phyloP scores from a whole-genome alignment of 345 rosid genomes.

The Camelina sativa region DNA sequence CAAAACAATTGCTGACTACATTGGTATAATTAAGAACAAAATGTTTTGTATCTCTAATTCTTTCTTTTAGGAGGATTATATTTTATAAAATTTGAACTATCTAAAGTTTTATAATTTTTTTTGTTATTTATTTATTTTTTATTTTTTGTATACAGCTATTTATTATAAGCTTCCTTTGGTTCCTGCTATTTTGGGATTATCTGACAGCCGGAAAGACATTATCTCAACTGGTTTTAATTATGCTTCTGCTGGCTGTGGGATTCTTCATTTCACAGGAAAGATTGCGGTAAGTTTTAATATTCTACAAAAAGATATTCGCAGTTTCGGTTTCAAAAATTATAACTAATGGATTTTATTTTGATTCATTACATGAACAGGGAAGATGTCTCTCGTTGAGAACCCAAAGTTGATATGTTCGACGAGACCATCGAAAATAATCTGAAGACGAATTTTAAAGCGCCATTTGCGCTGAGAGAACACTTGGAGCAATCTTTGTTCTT shows the following conservation, averaged over 20 bases:
- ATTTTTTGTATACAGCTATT: conserved; percentile 22
- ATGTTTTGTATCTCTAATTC: background rate
- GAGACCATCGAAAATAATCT: conserved; percentile 27
- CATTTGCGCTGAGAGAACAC: conserved; percentile 23
- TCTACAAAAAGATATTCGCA: background rate
- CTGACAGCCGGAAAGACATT: conserved; percentile 25
- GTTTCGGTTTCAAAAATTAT: background rate
- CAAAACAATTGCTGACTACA: conserved; percentile 48
- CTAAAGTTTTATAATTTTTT: background rate
- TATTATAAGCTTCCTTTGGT: conserved; percentile 39
- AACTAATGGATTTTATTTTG: background rate
- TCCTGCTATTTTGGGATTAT: conserved; percentile 39
- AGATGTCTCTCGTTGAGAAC: conserved; percentile 29
- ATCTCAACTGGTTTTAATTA: conserved; percentile 39
- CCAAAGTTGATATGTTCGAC: conserved; percentile 29
- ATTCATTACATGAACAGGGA: conserved; percentile 33
- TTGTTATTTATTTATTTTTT: background rate
- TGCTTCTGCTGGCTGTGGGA: conserved; percentile 45
- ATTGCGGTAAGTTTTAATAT: background rate
- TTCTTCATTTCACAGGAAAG: conserved; percentile 26
- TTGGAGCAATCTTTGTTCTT: conserved; percentile 35
- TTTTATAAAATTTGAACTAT: background rate
- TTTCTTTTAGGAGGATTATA: background rate
- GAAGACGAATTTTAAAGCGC: background rate
- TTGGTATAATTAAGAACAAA: conserved; percentile 41